phyloP scores from a whole-genome alignment of 208 protist species.

The Trypanosoma platydactyli region DNA sequence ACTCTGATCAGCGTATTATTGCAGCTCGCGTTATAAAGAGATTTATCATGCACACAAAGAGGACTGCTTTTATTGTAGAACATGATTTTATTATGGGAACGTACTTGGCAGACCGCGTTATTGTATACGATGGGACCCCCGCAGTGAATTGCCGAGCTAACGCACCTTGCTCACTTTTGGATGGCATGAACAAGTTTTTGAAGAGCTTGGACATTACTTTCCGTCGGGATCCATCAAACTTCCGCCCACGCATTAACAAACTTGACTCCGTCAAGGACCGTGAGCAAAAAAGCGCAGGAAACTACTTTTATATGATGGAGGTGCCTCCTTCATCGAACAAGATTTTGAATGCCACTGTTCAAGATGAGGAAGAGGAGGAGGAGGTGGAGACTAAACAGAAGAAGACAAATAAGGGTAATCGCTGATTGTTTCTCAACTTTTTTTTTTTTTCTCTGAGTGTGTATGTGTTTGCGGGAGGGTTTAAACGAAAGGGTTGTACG shows the following conservation, averaged over 20 bases:
- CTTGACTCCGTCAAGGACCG: conserved; percentile 97
- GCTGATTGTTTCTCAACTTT: conserved; percentile 3
- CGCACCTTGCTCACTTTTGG: conserved; percentile 77
- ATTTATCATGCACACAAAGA: conserved; percentile 99
- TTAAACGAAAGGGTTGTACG: background rate
- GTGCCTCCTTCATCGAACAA: conserved; percentile 37
- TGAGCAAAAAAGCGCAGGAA: conserved; percentile 97
- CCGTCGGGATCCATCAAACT: conserved; percentile 98
- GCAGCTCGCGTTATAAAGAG: conserved; percentile 98
- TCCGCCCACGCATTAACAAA: conserved; percentile 99
- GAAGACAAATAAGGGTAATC: conserved; percentile 23
- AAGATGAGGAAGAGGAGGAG: conserved; percentile 38
- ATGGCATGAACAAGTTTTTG: conserved; percentile 99
- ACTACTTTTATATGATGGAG: conserved; percentile 98
- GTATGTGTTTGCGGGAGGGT: background rate
- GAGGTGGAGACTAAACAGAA: conserved; percentile 30
- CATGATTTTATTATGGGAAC: conserved; percentile 99
- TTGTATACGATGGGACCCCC: conserved; percentile 99
- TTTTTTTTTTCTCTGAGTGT: conserved; percentile 3
- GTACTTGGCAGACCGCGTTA: conserved; percentile 99
- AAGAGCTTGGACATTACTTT: conserved; percentile 98
- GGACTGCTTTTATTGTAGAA: conserved; percentile 99
- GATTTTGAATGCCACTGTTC: conserved; percentile 16
- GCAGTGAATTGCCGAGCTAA: conserved; percentile 94
- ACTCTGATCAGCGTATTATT: conserved; percentile 99